These are phyloP conservation scores for Fusarium palustre DNA, from an alignment of 2,329 filamentous ascomycete genomes.

Conservation along the genomic window DNA sequence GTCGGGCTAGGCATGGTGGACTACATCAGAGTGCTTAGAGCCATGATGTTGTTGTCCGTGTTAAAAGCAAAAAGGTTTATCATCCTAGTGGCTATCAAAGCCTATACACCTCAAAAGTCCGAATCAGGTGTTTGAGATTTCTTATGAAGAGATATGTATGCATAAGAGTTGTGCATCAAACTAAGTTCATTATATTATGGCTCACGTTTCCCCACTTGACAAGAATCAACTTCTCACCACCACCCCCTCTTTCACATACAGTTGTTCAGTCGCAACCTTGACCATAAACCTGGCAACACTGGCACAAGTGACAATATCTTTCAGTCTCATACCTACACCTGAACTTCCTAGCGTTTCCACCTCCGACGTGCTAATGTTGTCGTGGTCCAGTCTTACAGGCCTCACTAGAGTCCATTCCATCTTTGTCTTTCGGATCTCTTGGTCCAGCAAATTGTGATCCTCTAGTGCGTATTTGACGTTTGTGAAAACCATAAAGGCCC, in stretches of 20 bases:
- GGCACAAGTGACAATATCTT: conserved; percentile 46
- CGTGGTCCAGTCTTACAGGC: conserved; percentile 49
- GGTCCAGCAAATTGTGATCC: conserved; percentile 53
- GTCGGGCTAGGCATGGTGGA: background rate
- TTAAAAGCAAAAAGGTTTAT: too few species aligned
- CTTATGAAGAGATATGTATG: too few species aligned
- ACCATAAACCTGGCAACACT: conserved; percentile 52
- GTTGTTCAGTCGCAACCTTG: conserved; percentile 48
- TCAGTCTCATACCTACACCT: conserved; percentile 50
- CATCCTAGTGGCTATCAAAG: too few species aligned
- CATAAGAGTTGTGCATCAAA: too few species aligned
- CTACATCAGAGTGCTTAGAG: background rate
- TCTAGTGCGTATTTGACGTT: conserved; percentile 56
- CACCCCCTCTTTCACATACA: conserved; percentile 37
- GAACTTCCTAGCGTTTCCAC: conserved; percentile 48
- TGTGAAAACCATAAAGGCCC: conserved; percentile 54
- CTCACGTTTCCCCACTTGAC: background rate
- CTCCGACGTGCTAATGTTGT: conserved; percentile 19
- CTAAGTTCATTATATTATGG: fast-evolving
- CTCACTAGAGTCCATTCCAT: conserved; percentile 55
- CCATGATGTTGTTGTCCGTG: too few species aligned
- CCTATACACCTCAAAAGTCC: too few species aligned
- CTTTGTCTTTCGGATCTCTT: conserved; percentile 50
- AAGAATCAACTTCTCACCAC: conserved; percentile 28
- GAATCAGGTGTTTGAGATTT: too few species aligned